Evolutionary conservation across 2,329 filamentous ascomycete species (phyloP).

Genomic region (Colletotrichum liaoningense): DNA sequence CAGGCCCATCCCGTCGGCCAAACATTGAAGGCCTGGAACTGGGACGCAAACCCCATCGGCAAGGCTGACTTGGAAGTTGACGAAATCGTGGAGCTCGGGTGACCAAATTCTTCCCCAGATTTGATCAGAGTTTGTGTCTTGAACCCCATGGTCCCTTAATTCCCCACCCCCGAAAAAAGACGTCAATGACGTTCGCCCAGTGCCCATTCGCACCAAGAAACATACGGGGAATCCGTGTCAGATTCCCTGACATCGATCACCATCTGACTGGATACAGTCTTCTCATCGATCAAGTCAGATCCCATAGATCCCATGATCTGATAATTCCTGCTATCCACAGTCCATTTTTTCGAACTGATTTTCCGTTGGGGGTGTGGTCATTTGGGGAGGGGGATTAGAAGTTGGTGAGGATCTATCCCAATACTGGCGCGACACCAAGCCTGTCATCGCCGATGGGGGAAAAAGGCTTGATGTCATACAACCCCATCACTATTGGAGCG

Average conservation of each 20-base stretch:
- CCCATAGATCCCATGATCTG: neutral
- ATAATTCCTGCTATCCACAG: neutral
- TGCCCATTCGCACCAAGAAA: neutral
- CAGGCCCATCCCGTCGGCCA: neutral
- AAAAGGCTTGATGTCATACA: constrained; percentile 30
- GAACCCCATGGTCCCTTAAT: constrained; percentile 25
- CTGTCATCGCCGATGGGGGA: constrained; percentile 25
- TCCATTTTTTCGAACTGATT: neutral
- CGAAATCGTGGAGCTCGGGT: constrained; percentile 23
- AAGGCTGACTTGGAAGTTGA: constrained; percentile 17
- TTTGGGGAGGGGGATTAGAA: neutral
- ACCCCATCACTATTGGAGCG: constrained; percentile 19
- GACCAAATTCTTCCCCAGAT: constrained; percentile 10
- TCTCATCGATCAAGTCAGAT: neutral
- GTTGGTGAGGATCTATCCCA: neutral
- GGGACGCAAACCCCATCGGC: neutral
- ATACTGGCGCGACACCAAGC: neutral
- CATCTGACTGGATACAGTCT: neutral
- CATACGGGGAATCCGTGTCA: neutral
- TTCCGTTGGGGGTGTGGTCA: neutral
- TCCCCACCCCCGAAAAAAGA: constrained; percentile 18
- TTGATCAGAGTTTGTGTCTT: constrained; percentile 12
- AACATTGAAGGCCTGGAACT: neutral
- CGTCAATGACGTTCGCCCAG: constrained; percentile 17
- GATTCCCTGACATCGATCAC: neutral